phyloP scores from a whole-genome alignment of 108 stramenopile genomes.

The Cyclotella choctawhatcheeana region DNA sequence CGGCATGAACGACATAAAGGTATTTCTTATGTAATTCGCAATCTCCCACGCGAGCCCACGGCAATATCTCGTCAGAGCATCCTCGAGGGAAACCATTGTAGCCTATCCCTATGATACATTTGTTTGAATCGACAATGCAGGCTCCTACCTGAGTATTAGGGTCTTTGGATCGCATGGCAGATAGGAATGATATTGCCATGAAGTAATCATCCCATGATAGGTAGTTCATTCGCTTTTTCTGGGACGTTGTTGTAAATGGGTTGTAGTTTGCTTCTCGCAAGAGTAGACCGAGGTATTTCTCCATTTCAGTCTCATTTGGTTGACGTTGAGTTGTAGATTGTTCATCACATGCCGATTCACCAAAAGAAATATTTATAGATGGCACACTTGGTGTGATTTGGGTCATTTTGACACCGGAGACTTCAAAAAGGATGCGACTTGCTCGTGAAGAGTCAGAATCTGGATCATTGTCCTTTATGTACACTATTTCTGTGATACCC shows the following conservation, averaged over 20 bases:
- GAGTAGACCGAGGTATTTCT: slow-evolving; percentile 49
- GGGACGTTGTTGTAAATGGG: slow-evolving; percentile 46
- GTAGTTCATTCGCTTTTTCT: slow-evolving; percentile 52
- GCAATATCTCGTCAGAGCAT: slow-evolving; percentile 91
- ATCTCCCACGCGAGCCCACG: slow-evolving; percentile 77
- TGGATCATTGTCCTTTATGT: slow-evolving; percentile 61
- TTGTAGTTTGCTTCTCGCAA: slow-evolving; percentile 66
- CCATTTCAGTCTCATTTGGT: slow-evolving; percentile 38
- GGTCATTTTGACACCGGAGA: slow-evolving; percentile 77
- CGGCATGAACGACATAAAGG: slow-evolving; percentile 97
- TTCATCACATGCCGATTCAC: background rate
- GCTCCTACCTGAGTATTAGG: slow-evolving; percentile 97
- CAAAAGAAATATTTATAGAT: slow-evolving; percentile 35
- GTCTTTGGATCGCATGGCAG: slow-evolving; percentile 95
- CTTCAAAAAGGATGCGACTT: slow-evolving; percentile 84
- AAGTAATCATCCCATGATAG: slow-evolving; percentile 97
- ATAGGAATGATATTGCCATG: slow-evolving; percentile 94
- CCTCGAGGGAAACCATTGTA: slow-evolving; percentile 98
- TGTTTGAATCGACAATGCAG: slow-evolving; percentile 71
- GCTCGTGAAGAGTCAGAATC: slow-evolving; percentile 68
- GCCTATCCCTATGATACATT: slow-evolving; percentile 94
- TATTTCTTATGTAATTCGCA: slow-evolving; percentile 92
- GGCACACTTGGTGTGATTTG: slow-evolving; percentile 31
- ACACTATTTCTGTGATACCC: slow-evolving; percentile 89
- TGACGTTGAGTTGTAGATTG: background rate